Evolutionary conservation across 192 early-diverging fungal genomes (phyloP).

Genomic region (Lobosporangium transversale): DNA sequence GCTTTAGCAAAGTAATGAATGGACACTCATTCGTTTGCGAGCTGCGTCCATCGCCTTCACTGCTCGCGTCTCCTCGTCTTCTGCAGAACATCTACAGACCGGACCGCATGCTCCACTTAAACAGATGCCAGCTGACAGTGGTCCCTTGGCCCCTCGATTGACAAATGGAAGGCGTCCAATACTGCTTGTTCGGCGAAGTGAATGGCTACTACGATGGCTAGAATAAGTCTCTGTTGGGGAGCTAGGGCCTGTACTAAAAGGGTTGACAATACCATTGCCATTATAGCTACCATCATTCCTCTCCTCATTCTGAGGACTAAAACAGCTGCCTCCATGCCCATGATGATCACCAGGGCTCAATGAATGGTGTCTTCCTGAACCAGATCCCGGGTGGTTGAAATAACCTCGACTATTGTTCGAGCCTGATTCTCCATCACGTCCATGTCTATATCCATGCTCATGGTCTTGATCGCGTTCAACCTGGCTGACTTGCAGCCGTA

Average conservation of each 20-base stretch:
- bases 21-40: conserved; percentile 51
- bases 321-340: not conserved
- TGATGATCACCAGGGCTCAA: conserved; percentile 3
- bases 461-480: conserved; percentile 6
- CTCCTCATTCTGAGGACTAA: conserved; percentile 16
- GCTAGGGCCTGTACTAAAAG: conserved; percentile 38
- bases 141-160: conserved; percentile 2
- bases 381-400: conserved; percentile 5
- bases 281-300: not conserved
- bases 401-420: not conserved
- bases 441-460: conserved; percentile 6
- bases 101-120: conserved; percentile 44
- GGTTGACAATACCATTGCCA: conserved; percentile 8
- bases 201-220: not conserved
- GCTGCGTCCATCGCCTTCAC: conserved; percentile 51
- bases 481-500: conserved; percentile 5
- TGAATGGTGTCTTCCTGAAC: conserved; percentile 1
- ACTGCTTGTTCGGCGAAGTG: conserved; percentile 26
- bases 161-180: conserved; percentile 31
- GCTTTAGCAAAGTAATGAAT: conserved; percentile 44
- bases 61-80: conserved; percentile 46
- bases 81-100: conserved; percentile 41
- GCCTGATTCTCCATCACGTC: not conserved
- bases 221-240: conserved; percentile 26
- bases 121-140: conserved; percentile 20